These are phyloP conservation scores for Pulveroboletus sp. DNA, from an alignment of 768 basidiomycete species.

Conservation along the genomic window DNA sequence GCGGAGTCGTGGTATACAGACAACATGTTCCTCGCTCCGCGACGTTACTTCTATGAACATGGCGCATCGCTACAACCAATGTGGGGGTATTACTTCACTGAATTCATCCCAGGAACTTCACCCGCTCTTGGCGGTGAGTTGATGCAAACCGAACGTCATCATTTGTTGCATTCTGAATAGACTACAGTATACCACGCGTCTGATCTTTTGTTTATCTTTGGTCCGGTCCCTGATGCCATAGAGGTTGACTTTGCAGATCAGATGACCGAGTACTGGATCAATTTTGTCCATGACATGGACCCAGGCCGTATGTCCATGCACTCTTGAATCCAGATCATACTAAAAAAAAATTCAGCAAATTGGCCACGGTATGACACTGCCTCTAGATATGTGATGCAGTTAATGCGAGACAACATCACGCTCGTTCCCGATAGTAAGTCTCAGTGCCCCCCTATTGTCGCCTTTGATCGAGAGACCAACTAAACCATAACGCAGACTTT, in stretches of 20 bases:
- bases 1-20: constrained; percentile 56
- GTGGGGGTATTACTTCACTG: constrained; percentile 52
- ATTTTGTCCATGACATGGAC: constrained; percentile 50
- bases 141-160: neutral
- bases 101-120: constrained; percentile 54
- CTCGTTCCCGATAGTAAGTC: constrained; percentile 46
- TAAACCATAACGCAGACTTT: constrained; percentile 1
- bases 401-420: constrained; percentile 49
- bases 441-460: neutral
- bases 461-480: neutral
- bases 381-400: constrained; percentile 41
- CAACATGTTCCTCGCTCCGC: constrained; percentile 49
- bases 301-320: constrained; percentile 43
- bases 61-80: constrained; percentile 44
- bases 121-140: constrained; percentile 43
- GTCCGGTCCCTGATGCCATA: constrained; percentile 39
- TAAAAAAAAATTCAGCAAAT: too few species aligned
- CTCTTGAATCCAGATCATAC: neutral
- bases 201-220: constrained; percentile 23
- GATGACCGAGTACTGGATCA: constrained; percentile 51
- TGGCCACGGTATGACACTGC: constrained; percentile 44
- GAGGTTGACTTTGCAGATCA: constrained; percentile 45
- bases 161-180: neutral
- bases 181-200: constrained; percentile 14
- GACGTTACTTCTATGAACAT: constrained; percentile 47